Conservation (phyloP, 768 basidiomycete species). For the Amanita jacksonii region DNA sequence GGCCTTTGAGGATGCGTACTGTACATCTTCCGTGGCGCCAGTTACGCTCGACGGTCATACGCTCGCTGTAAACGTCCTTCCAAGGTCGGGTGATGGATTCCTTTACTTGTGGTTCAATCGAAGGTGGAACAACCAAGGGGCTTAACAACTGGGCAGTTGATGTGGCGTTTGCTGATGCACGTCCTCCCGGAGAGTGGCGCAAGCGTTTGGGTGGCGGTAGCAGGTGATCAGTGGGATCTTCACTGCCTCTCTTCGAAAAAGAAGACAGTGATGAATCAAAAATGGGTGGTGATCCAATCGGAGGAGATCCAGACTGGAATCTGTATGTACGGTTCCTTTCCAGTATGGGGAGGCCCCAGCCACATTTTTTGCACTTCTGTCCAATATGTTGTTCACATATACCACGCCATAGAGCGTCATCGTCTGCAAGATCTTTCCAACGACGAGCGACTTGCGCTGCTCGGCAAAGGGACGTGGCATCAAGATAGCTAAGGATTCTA, state of each 20-base stretch:
- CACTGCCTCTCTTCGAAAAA: slow-evolving; percentile 22
- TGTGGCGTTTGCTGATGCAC: not conserved
- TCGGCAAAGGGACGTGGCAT: slow-evolving; percentile 87
- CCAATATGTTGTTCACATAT: slow-evolving; percentile 99
- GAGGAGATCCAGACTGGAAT: slow-evolving; percentile 24
- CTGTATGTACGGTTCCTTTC: slow-evolving; percentile 56
- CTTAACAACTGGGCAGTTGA: slow-evolving; percentile 14
- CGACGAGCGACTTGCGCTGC: slow-evolving; percentile 83
- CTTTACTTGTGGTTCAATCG: slow-evolving; percentile 16
- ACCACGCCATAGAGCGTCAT: slow-evolving; percentile 88
- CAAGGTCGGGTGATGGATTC: slow-evolving; percentile 72
- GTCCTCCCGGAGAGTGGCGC: not conserved
- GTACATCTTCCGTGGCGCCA: slow-evolving; percentile 92
- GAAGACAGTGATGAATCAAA: slow-evolving; percentile 14
- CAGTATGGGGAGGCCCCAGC: slow-evolving; percentile 91
- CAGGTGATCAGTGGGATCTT: slow-evolving; percentile 17
- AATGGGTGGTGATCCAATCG: slow-evolving; percentile 10
- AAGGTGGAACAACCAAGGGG: slow-evolving; percentile 23
- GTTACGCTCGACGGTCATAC: slow-evolving; percentile 93
- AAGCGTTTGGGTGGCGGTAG: slow-evolving; percentile 43
- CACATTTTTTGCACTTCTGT: slow-evolving; percentile 92
- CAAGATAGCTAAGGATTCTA: slow-evolving; percentile 80
- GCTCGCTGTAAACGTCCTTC: slow-evolving; percentile 98
- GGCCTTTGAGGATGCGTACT: slow-evolving; percentile 80
- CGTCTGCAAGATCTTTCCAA: slow-evolving; percentile 89